Percentiles rank a stretch among this genome's conserved stretches.
Conservation (phyloP, 2,329 filamentous ascomycete genomes). For the Periglandula ipomoeae region DNA sequence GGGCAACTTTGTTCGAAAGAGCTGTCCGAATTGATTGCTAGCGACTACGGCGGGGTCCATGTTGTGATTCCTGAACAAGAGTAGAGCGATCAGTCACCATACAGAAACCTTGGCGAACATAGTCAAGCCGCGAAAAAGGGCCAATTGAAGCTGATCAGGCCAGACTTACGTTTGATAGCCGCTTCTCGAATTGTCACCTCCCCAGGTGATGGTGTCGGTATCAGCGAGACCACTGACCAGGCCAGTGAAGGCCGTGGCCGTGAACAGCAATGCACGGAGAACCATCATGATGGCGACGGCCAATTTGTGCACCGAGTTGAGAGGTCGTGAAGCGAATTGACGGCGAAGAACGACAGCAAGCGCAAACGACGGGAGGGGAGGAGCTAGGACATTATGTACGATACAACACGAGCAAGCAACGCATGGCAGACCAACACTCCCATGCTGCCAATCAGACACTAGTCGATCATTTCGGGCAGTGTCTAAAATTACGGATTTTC, state of each 20-base stretch:
- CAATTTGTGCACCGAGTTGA: background rate
- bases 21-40: constrained; percentile 43
- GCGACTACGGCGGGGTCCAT: constrained; percentile 51
- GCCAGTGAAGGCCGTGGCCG: constrained; percentile 24
- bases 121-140: background rate
- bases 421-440: too few relatives aligned
- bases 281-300: constrained; percentile 15
- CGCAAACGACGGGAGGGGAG: background rate
- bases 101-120: background rate
- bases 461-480: background rate
- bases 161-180: constrained; percentile 46
- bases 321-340: background rate
- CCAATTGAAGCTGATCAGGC: too few relatives aligned
- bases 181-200: constrained; percentile 43
- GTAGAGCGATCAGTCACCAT: background rate
- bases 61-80: constrained; percentile 42
- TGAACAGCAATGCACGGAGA: constrained; percentile 18
- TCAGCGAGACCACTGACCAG: constrained; percentile 26
- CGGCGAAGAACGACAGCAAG: background rate
- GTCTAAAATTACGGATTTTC: background rate
- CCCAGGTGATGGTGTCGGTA: constrained; percentile 52
- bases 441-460: too few relatives aligned
- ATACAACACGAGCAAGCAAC: background rate
- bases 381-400: background rate
- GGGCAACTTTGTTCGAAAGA: constrained; percentile 43